Base-by-base conservation (phyloP, 495 filamentous ascomycete genomes). In the Podospora comata region DNA sequence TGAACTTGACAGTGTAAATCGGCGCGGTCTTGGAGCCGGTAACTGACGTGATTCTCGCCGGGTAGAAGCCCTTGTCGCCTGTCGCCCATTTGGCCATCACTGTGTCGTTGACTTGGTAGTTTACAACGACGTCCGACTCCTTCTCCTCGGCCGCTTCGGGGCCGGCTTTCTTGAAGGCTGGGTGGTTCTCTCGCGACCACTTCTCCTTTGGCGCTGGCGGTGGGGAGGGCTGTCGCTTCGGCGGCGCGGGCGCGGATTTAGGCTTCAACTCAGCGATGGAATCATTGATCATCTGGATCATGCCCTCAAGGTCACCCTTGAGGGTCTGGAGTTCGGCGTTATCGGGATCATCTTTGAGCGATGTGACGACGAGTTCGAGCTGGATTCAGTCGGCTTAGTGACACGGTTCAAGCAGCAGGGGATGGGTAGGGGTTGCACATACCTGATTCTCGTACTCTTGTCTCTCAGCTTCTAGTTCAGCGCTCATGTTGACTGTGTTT, bases 1-100 rank as follows among this genome's bases (percentile, higher is more conserved):
- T 93, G 84, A 98, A 99, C 63, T 89, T 94, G 69, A 99, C 94
- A 62, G 91, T 89, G 76, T 97, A 99, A 62, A 97, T 89, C 18
- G 94, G 96, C 44, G 90, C 90, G 64, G 87, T 90, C 20, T 89
- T 89, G 4, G 92, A 95, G 69, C 95, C 95, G 53, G 94, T 97
- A 71, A 97, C 94, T 34, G 91, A 93, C 19, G 91, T 95, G 79
- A 99, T 96, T 67, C 91, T 88, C 54, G 96, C 95, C 34, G 92
- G 90, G 81, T 98, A 98, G 84, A 94, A 97, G 7, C 85, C 84
- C 74, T 91, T 91, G 77, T 98, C 95, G 56, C 92, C 94, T 4
- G 92, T 90, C 44, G 90, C 81, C 93, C 93, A 99, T 76, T 91
- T 91, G 27, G 94, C 95, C 76, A 96, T 83, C 53, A 97, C 91